Evolutionary conservation across 2,329 filamentous ascomycete genomes (phyloP).

Genomic region (Cladobotryum mycophilum): DNA sequence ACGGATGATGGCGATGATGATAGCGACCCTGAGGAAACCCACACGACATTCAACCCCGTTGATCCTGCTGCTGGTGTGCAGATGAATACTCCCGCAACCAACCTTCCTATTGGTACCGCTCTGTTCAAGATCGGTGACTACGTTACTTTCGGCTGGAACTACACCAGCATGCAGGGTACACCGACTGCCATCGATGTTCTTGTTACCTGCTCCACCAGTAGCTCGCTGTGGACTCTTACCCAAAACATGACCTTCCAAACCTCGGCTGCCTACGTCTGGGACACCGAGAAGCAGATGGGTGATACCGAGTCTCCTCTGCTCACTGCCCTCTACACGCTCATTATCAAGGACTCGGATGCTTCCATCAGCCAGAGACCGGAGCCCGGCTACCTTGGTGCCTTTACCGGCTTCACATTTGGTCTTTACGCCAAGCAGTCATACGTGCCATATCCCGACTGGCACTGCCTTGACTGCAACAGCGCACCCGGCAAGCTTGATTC

Average conservation of each 20-base stretch:
- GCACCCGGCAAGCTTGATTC: constrained; percentile 42
- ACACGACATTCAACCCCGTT: constrained; percentile 38
- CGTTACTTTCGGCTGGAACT: constrained; percentile 60
- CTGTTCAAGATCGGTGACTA: constrained; percentile 56
- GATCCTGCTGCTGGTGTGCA: constrained; percentile 46
- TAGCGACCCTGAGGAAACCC: constrained; percentile 19
- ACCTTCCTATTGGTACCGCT: constrained; percentile 36
- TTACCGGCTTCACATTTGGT: constrained; percentile 47
- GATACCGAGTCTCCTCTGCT: constrained; percentile 41
- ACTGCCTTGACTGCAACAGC: constrained; percentile 53
- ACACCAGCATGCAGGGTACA: constrained; percentile 51
- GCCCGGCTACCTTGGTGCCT: constrained; percentile 50
- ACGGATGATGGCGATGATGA: constrained; percentile 23
- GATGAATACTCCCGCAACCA: constrained; percentile 46
- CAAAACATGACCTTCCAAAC: constrained; percentile 55
- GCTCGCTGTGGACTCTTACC: constrained; percentile 54
- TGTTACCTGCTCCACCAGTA: constrained; percentile 47
- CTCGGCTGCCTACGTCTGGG: constrained; percentile 50
- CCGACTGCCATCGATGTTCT: constrained; percentile 57
- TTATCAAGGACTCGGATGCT: constrained; percentile 54
- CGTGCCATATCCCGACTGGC: constrained; percentile 44
- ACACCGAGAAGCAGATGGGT: constrained; percentile 46
- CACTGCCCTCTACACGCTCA: constrained; percentile 52
- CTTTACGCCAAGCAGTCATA: constrained; percentile 51
- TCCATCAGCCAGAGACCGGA: constrained; percentile 43